Percentiles rank a stretch among this genome's conserved stretches.
phyloP scores from a whole-genome alignment of 176 grass and related monocot genomes.

The Chloris gayana region DNA sequence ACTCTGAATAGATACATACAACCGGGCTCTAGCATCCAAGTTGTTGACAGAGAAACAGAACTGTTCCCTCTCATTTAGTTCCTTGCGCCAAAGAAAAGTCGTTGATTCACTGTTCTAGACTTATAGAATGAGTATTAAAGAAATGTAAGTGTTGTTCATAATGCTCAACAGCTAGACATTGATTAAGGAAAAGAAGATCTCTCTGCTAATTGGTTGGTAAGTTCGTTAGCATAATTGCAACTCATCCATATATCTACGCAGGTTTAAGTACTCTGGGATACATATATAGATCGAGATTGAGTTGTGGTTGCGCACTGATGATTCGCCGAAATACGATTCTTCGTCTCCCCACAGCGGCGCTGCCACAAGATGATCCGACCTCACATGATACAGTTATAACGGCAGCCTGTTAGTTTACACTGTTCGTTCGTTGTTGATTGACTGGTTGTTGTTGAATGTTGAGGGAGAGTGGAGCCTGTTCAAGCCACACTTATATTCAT shows the following conservation, averaged over 20 bases:
- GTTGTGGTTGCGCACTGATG: not conserved
- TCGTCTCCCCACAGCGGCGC: not conserved
- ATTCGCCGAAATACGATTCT: slow-evolving; percentile 40
- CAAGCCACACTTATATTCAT: not conserved
- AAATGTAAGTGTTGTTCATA: not conserved
- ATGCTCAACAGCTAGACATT: not conserved
- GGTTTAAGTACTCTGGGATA: not conserved
- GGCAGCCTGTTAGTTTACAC: not conserved
- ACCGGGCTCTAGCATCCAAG: not conserved
- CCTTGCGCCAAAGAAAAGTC: not conserved
- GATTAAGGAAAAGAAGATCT: slow-evolving; percentile 4
- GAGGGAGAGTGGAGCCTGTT: not conserved
- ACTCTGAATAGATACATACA: not conserved
- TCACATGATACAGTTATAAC: slow-evolving; percentile 49
- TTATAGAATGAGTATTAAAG: not conserved
- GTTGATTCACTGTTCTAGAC: not conserved
- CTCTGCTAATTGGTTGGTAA: not conserved
- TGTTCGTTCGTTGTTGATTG: slow-evolving; percentile 16
- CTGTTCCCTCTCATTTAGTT: slow-evolving; percentile 8
- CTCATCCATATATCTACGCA: not conserved
- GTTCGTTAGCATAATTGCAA: slow-evolving; percentile 21
- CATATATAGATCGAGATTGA: not conserved
- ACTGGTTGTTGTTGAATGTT: slow-evolving; percentile 11
- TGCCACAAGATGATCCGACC: slow-evolving; percentile 11
- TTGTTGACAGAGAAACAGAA: slow-evolving; percentile 16